phyloP scores from a whole-genome alignment of 2,329 filamentous ascomycete genomes.

The Simplicillium aogashimaense region DNA sequence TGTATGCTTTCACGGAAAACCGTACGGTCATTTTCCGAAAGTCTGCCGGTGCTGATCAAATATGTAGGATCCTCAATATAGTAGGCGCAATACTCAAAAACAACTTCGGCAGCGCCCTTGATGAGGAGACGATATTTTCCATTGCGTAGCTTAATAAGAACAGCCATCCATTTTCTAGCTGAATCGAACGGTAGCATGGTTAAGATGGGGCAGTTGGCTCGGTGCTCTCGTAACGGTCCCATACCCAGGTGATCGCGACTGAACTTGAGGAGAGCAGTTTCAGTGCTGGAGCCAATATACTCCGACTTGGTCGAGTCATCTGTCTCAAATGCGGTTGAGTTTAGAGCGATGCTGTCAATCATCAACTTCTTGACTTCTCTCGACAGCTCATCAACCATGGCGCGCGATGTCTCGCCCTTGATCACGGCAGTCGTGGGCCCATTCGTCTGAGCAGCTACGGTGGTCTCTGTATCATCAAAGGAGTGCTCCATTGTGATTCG shows the following conservation, averaged over 20 bases:
- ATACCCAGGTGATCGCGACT: constrained; percentile 39
- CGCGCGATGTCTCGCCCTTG: constrained; percentile 16
- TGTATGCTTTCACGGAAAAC: constrained; percentile 23
- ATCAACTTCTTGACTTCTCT: constrained; percentile 24
- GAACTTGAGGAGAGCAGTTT: constrained; percentile 41
- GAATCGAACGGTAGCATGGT: constrained; percentile 46
- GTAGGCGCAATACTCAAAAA: constrained; percentile 33
- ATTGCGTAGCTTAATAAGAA: constrained; percentile 34
- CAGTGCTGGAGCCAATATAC: constrained; percentile 46
- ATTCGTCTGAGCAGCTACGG: constrained; percentile 9
- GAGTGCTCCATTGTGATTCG: constrained; percentile 33
- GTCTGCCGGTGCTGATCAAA: constrained; percentile 14
- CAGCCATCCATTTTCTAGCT: constrained; percentile 45
- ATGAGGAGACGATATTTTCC: constrained; percentile 40
- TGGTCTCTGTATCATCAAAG: constrained; percentile 24
- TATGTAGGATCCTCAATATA: constrained; percentile 34
- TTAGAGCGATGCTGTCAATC: constrained; percentile 30
- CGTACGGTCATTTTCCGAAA: constrained; percentile 20
- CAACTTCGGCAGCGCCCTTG: constrained; percentile 49
- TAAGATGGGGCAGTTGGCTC: constrained; percentile 32
- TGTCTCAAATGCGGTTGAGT: constrained; percentile 45
- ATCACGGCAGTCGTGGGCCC: constrained; percentile 12
- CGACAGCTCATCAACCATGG: constrained; percentile 19
- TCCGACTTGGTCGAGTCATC: constrained; percentile 21
- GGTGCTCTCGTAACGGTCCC: constrained; percentile 31